phyloP scores from a whole-genome alignment of 305 asterid species.

The Solanum aculeatissimum region DNA sequence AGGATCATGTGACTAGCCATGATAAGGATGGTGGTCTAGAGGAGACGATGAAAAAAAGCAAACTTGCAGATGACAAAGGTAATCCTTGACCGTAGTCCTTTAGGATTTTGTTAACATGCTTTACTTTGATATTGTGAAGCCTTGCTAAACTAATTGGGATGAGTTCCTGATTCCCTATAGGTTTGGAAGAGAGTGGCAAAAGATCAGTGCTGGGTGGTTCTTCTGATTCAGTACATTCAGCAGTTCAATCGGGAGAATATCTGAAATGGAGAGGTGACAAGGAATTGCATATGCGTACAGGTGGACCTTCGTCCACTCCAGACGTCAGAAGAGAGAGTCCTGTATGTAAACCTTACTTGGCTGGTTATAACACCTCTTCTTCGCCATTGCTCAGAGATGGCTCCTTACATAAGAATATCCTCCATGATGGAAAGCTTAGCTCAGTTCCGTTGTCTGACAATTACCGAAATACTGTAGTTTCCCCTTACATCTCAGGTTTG shows the following conservation, averaged over 20 bases:
- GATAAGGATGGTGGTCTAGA: slow-evolving; percentile 23
- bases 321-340: slow-evolving; percentile 12
- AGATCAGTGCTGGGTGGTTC: background rate
- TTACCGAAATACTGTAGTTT: slow-evolving; percentile 9
- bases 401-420: slow-evolving; percentile 10
- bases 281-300: slow-evolving; percentile 7
- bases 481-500: slow-evolving; percentile 18
- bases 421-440: background rate
- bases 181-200: slow-evolving; percentile 9
- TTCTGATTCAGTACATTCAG: slow-evolving; percentile 38
- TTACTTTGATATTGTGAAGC: slow-evolving; percentile 5
- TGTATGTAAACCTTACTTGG: slow-evolving; percentile 16
- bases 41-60: slow-evolving; percentile 22
- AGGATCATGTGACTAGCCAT: slow-evolving; percentile 6
- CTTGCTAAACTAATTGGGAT: slow-evolving; percentile 4
- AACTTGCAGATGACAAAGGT: slow-evolving; percentile 43
- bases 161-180: slow-evolving; percentile 3
- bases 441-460: slow-evolving; percentile 16
- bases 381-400: slow-evolving; percentile 24
- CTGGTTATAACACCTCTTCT: slow-evolving; percentile 16
- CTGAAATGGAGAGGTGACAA: slow-evolving; percentile 23
- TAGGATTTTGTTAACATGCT: slow-evolving; percentile 1
- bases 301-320: slow-evolving; percentile 12
- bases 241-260: slow-evolving; percentile 30
- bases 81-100: background rate